Conservation (phyloP, 257 asterid genomes). For the Gardenia jasminoides region DNA sequence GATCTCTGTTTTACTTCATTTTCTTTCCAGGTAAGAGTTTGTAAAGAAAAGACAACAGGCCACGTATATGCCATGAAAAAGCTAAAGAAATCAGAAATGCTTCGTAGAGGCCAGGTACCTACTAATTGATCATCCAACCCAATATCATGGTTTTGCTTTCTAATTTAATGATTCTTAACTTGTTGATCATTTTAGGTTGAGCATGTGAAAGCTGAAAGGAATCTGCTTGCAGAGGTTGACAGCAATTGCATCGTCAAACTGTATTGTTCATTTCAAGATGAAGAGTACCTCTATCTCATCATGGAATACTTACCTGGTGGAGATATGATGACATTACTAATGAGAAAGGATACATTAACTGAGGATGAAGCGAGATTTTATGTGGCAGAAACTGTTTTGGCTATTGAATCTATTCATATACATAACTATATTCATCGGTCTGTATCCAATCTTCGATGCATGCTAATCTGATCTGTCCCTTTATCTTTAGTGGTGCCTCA, state of each 20-base stretch:
- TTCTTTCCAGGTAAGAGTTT: slow-evolving; percentile 76
- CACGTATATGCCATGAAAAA: slow-evolving; percentile 97
- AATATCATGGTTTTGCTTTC: slow-evolving; percentile 25
- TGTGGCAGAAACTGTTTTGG: slow-evolving; percentile 95
- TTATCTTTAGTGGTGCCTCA: slow-evolving; percentile 10
- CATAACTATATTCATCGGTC: slow-evolving; percentile 95
- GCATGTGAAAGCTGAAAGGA: slow-evolving; percentile 92
- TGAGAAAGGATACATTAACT: slow-evolving; percentile 90
- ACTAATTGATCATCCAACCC: slow-evolving; percentile 30
- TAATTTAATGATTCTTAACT: slow-evolving; percentile 28
- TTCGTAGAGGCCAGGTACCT: slow-evolving; percentile 95
- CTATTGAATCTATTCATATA: slow-evolving; percentile 90
- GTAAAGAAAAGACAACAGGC: slow-evolving; percentile 83
- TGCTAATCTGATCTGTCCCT: slow-evolving; percentile 15
- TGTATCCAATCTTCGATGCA: slow-evolving; percentile 27
- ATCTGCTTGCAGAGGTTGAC: slow-evolving; percentile 91
- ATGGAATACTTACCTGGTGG: slow-evolving; percentile 99
- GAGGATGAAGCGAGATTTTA: slow-evolving; percentile 91
- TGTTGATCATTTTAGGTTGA: slow-evolving; percentile 54
- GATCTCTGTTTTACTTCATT: slow-evolving; percentile 25
- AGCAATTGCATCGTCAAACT: slow-evolving; percentile 96
- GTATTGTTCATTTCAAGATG: slow-evolving; percentile 97
- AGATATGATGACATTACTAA: slow-evolving; percentile 96
- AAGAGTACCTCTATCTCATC: slow-evolving; percentile 84
- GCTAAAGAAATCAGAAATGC: slow-evolving; percentile 98